phyloP scores from a whole-genome alignment of 306 rosid genomes.

The Amphicarpaea edgeworthii region DNA sequence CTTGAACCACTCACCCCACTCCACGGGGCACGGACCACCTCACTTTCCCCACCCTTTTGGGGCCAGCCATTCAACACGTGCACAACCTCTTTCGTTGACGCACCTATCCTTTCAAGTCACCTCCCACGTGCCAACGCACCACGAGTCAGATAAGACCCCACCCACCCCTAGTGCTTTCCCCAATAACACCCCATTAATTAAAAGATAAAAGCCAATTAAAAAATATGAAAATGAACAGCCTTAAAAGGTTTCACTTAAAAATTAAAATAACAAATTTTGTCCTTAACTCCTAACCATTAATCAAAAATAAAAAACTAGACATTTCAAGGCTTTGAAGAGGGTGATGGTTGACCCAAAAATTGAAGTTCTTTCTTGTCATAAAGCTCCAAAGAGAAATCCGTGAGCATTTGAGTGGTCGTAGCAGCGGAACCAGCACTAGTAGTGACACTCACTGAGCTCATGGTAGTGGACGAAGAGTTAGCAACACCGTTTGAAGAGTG shows the following conservation, averaged over 20 bases:
- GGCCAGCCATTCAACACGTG: slow-evolving; percentile 42
- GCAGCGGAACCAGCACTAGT: slow-evolving; percentile 28
- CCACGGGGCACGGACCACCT: slow-evolving; percentile 49
- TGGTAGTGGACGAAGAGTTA: slow-evolving; percentile 50
- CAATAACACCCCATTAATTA: not conserved
- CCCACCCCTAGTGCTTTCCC: no score
- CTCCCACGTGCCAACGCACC: slow-evolving; percentile 30
- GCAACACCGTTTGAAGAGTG: slow-evolving; percentile 44
- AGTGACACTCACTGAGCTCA: slow-evolving; percentile 47
- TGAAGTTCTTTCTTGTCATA: slow-evolving; percentile 82
- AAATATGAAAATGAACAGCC: not conserved
- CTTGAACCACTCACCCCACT: slow-evolving; percentile 29
- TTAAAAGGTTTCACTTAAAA: not conserved
- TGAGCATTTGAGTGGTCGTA: slow-evolving; percentile 59
- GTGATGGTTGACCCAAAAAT: slow-evolving; percentile 61
- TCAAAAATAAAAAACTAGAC: not conserved
- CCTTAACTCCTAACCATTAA: slow-evolving; percentile 16
- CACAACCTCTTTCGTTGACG: slow-evolving; percentile 36
- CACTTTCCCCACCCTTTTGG: slow-evolving; percentile 33
- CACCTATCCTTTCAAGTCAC: not conserved
- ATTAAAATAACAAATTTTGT: not conserved
- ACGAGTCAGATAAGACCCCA: no score
- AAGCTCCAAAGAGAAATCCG: slow-evolving; percentile 74
- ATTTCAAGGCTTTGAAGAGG: slow-evolving; percentile 51
- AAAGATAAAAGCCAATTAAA: not conserved